Evolutionary conservation across 371 early-diverging fungal genomes (phyloP), one percentile per base, ranked within the genome.

Genomic region (Basidiobolus heterosporus): DNA sequence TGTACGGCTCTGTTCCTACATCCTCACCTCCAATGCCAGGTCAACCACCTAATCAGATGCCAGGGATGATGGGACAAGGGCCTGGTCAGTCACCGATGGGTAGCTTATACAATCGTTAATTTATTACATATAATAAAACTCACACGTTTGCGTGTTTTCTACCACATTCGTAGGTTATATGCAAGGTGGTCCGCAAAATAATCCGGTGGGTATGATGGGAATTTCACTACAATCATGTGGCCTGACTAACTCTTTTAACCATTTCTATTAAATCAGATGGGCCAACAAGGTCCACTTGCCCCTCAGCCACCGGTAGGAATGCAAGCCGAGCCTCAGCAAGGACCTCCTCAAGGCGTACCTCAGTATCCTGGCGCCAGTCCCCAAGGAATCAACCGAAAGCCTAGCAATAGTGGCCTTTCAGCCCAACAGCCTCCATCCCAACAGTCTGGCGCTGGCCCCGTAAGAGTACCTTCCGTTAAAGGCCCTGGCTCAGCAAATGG

Each of bases 401-500:
- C 19, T 15, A 45, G 45, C 19, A 14, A 37, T 1, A 18, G 40
- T n/a, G 22, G 45, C 17, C 39, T 22, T 14, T 15, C 19, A 30
- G 17, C 23, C 3, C 24, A n/a, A 19, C 45, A 51, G 20, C 35
- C 51, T 20, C 46, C 49, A 2, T 18, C 42, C 2, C 37, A 42
- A 35, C n/a, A 14, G 7, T 37, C 42, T 19, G 42, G 5, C 13
- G 42, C 21, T 14, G 20, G 20, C 2, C 36, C 35, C 11, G 44
- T 38, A 46, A 42, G 44, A 39, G 52, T 36, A 39, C 52, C 47
- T 18, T 44, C 37, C 23, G 36, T n/a, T 45, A 54, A 40, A 35
- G 54, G 53, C 23, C 47, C 50, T 21, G 50, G 54, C 20, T 45
- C 59, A 11, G 46, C 44, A n/a, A 47, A 53, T 45, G 47, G 58